A percentile compares a stretch with the other conserved stretches of the same genome.
Conservation (phyloP, 1,139 yeast genomes). For the Candida frijolesensis region DNA sequence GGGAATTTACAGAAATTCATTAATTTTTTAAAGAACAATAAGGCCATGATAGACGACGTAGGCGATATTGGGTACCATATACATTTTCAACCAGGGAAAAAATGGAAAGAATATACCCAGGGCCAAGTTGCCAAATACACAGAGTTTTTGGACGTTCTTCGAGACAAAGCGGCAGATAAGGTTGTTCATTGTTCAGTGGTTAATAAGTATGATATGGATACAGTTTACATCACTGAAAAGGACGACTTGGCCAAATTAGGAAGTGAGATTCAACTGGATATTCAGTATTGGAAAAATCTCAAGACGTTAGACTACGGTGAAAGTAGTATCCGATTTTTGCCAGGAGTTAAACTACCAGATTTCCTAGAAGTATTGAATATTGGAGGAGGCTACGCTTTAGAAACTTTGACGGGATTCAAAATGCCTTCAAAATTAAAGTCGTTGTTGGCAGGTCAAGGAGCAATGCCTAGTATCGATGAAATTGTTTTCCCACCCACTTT, state of each 20-base stretch:
- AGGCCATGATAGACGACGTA: slow-evolving; percentile 21
- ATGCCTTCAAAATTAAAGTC: slow-evolving; percentile 38
- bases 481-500: slow-evolving; percentile 37
- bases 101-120: slow-evolving; percentile 37
- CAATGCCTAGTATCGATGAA: slow-evolving; percentile 40
- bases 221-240: slow-evolving; percentile 38
- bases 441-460: slow-evolving; percentile 38
- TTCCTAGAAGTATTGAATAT: slow-evolving; percentile 40
- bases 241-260: slow-evolving; percentile 37
- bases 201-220: slow-evolving; percentile 39
- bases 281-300: slow-evolving; percentile 38
- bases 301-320: slow-evolving; percentile 41
- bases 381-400: slow-evolving; percentile 45
- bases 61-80: slow-evolving; percentile 39
- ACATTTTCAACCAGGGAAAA: slow-evolving; percentile 36
- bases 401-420: slow-evolving; percentile 44
- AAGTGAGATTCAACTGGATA: slow-evolving; percentile 43
- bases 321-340: slow-evolving; percentile 40
- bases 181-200: slow-evolving; percentile 43
- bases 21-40: slow-evolving; percentile 25
- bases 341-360: slow-evolving; percentile 46
- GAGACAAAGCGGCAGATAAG: slow-evolving; percentile 27
- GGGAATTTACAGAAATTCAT: slow-evolving; percentile 23
- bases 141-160: slow-evolving; percentile 27
- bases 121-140: slow-evolving; percentile 29